These are phyloP conservation scores for Oryza rufipogon DNA, from an alignment of 176 grass and related monocot species.

Conservation along the genomic window DNA sequence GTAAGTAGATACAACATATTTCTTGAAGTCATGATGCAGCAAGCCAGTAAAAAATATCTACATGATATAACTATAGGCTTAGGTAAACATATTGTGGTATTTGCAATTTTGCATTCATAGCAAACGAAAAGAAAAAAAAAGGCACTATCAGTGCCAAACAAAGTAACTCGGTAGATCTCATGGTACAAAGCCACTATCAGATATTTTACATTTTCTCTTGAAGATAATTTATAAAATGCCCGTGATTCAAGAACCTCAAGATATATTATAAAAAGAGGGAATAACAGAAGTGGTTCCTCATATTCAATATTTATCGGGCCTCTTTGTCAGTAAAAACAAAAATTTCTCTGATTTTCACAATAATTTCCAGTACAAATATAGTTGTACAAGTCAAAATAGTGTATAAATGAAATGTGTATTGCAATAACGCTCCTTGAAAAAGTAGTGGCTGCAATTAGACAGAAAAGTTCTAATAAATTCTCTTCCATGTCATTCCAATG, in stretches of 20 bases:
- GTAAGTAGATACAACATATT: neutral
- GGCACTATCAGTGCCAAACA: neutral
- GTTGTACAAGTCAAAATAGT: slow-evolving; percentile 1
- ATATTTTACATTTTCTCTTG: neutral
- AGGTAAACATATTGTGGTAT: neutral
- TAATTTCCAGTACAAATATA: neutral
- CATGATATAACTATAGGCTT: neutral
- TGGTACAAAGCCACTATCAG: neutral
- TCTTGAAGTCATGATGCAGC: neutral
- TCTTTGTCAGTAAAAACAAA: slow-evolving; percentile 7
- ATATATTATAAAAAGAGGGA: neutral
- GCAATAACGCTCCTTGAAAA: slow-evolving; percentile 7
- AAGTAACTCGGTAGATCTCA: neutral
- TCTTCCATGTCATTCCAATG: neutral
- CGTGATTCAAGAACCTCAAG: slow-evolving; percentile 4
- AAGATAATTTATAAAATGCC: slow-evolving; percentile 3
- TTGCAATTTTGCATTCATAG: neutral
- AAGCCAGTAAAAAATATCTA: slow-evolving; percentile 13
- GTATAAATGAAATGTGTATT: slow-evolving; percentile 18
- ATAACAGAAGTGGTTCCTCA: neutral
- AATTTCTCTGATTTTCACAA: slow-evolving; percentile 2
- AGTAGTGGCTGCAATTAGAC: slow-evolving; percentile 14
- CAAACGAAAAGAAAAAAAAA: neutral
- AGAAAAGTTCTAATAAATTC: slow-evolving; percentile 7
- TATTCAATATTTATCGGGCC: neutral